Evolutionary conservation across 2,329 filamentous ascomycete species (phyloP), one percentile per base, ranked within the genome.

Genomic region (Onygenales sp.): DNA sequence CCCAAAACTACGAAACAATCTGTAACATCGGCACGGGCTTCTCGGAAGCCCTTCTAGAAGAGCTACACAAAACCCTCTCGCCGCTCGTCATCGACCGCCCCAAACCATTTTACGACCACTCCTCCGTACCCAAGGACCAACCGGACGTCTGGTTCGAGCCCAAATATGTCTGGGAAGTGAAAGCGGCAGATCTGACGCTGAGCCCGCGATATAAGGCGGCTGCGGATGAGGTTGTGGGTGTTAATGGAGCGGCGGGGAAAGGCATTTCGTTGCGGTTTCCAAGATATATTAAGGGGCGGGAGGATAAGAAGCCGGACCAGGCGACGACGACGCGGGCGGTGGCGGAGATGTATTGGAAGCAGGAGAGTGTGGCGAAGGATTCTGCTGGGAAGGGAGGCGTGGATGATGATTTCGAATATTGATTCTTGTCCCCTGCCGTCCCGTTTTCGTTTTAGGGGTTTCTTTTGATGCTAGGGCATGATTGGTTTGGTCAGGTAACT

Each of bases 11-110:
- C 73, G 93, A 98, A 71, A 94, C 90, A 0, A 85, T 98, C 2
- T 98, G 93, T 81, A 98, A 98, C 70, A 97, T 98, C 62, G 93
- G 93, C 60, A 98, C 93, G 0, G 93, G 93, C 2, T 98, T 98
- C 73, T 92, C 86, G 0, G 93, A 98, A 71, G 87, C 85, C n/a
- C 79, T 92, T 2, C 85, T 98, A n/a, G 87, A 94, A 63, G 86
- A 91, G 37, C 77, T 97, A 11, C 84, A 97, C 74, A 76, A 80
- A 27, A 78, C 85, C 50, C 83, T 98, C 32, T 85, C 82, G 0
- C 79, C 83, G 7, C 83, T 89, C 49, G 83, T 86, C 60, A 98
- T 98, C 61, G 89, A 95, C 65, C 83, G 85, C 1, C 82, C 92
- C 1, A 98, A 98, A 66, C 93, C 93, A 0, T 98, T 95, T 70